phyloP scores from a whole-genome alignment of 345 rosid genomes.

The Eutrema japonicum region DNA sequence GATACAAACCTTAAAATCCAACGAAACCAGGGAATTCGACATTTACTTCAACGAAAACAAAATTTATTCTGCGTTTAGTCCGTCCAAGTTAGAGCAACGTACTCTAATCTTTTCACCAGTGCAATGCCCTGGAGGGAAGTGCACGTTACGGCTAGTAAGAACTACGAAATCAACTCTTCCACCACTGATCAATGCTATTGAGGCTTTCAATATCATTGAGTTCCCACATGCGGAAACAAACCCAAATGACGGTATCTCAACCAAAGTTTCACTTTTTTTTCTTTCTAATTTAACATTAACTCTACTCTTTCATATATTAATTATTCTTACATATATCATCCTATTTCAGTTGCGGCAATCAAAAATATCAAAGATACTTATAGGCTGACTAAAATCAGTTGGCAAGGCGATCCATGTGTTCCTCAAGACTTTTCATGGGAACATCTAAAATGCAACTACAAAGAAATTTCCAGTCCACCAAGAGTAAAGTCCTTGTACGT shows the following conservation, averaged over 20 bases:
- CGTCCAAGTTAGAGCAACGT: neutral
- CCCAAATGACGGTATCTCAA: neutral
- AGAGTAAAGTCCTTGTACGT: conserved; percentile 51
- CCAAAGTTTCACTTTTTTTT: too few species aligned
- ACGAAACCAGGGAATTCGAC: conserved; percentile 5
- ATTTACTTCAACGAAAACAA: neutral
- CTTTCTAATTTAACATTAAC: too few species aligned
- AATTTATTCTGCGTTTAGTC: neutral
- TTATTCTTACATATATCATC: neutral
- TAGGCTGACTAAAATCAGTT: conserved; percentile 29
- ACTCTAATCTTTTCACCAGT: neutral
- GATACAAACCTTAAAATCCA: neutral
- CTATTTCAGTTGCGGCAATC: conserved; percentile 42
- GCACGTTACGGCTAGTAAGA: neutral
- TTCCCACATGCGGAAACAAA: conserved; percentile 12
- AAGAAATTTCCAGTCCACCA: conserved; percentile 24
- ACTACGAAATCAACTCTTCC: conserved; percentile 12
- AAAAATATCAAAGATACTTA: conserved; percentile 43
- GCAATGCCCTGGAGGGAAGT: neutral
- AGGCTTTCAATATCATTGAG: neutral
- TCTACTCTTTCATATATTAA: neutral
- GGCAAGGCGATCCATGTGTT: conserved; percentile 56
- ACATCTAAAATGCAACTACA: conserved; percentile 42
- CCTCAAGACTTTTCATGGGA: conserved; percentile 38
- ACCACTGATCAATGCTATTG: neutral